phyloP scores from a whole-genome alignment of 345 rosid species.

The Boechera stricta region DNA sequence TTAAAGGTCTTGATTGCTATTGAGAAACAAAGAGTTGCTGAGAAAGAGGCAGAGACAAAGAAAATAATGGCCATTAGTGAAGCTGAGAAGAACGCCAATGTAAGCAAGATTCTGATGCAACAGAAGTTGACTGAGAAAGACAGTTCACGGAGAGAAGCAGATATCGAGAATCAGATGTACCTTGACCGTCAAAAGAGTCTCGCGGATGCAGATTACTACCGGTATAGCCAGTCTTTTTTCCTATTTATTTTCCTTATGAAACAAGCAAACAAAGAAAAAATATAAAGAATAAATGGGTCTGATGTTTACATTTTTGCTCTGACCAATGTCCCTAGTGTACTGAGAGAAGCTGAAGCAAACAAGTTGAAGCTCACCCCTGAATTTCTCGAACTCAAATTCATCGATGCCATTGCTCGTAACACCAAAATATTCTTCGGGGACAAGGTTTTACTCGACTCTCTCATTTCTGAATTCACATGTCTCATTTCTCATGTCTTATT shows the following conservation, averaged over 20 bases:
- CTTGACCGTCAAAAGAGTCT: slow-evolving; percentile 78
- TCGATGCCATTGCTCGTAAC: slow-evolving; percentile 82
- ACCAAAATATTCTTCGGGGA: slow-evolving; percentile 92
- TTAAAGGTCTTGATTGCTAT: slow-evolving; percentile 79
- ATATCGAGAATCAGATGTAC: slow-evolving; percentile 85
- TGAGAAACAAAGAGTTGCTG: slow-evolving; percentile 82
- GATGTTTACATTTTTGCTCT: slow-evolving; percentile 12
- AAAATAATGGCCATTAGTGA: slow-evolving; percentile 93
- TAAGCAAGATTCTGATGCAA: slow-evolving; percentile 83
- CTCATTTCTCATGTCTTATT: background rate
- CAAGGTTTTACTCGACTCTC: slow-evolving; percentile 54
- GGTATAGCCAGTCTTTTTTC: slow-evolving; percentile 48
- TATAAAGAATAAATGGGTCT: background rate
- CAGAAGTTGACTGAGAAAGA: slow-evolving; percentile 91
- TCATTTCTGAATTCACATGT: background rate
- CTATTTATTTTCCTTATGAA: slow-evolving; percentile 1
- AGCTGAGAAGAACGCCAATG: slow-evolving; percentile 87
- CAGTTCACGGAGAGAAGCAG: slow-evolving; percentile 73
- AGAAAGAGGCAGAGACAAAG: slow-evolving; percentile 88
- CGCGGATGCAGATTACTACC: slow-evolving; percentile 85
- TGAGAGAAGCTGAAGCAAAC: slow-evolving; percentile 93
- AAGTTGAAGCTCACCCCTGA: slow-evolving; percentile 86
- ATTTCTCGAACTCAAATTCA: slow-evolving; percentile 88
- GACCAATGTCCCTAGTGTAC: slow-evolving; percentile 49
- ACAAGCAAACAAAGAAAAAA: background rate